Conservation (phyloP, 148 eudicot genomes). For the Vaccinium darrowii region DNA sequence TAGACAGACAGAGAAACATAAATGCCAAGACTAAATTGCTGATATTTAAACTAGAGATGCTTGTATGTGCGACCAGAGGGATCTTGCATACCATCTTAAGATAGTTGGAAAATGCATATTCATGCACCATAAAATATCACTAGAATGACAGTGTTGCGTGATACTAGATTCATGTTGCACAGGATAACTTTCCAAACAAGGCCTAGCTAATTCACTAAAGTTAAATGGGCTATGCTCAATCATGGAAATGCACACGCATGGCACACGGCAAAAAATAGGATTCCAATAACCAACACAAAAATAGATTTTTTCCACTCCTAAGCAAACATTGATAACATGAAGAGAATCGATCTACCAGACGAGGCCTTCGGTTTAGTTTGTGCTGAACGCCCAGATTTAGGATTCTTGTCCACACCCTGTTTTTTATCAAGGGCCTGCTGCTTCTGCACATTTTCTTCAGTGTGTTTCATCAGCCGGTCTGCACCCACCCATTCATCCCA, state of each 20-base stretch:
- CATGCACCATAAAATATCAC: background rate
- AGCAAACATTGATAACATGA: background rate
- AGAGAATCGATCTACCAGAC: constrained; percentile 44
- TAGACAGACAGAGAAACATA: background rate
- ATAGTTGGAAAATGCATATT: background rate
- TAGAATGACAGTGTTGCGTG: background rate
- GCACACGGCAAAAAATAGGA: background rate
- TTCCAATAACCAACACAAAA: background rate
- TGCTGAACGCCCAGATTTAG: constrained; percentile 70
- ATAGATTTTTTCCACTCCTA: background rate
- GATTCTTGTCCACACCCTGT: constrained; percentile 71
- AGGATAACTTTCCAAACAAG: background rate
- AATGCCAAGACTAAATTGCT: background rate
- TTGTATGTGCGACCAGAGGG: background rate
- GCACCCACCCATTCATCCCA: constrained; percentile 99
- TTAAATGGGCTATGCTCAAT: background rate
- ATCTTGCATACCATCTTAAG: background rate
- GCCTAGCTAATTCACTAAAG: background rate
- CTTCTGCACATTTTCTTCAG: constrained; percentile 74
- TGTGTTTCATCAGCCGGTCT: constrained; percentile 79
- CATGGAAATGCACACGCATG: background rate
- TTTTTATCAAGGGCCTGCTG: constrained; percentile 86
- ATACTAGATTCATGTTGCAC: background rate
- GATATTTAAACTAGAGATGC: background rate
- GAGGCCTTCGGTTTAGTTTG: constrained; percentile 75